A percentile compares a stretch with the other conserved stretches of the same genome.
phyloP scores from a whole-genome alignment of 164 flowering plant species.

The Amborella trichopoda region DNA sequence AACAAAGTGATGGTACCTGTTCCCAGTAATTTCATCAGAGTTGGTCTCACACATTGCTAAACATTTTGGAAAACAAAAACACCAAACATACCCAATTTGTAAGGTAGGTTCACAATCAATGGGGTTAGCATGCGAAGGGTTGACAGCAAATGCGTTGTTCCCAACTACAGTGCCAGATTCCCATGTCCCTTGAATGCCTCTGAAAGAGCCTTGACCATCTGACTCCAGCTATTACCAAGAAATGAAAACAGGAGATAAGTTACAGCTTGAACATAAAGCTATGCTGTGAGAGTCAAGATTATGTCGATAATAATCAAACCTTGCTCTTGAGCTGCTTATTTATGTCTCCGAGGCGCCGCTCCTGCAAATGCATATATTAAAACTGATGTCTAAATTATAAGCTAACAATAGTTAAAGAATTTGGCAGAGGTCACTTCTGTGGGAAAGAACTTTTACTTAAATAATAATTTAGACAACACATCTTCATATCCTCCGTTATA shows the following conservation, averaged over 20 bases:
- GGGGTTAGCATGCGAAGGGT: constrained; percentile 27
- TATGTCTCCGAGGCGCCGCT: constrained; percentile 79
- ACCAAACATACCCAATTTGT: constrained; percentile 57
- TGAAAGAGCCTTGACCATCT: constrained; percentile 35
- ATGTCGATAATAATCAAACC: too few relatives aligned
- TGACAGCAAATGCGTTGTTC: constrained; percentile 28
- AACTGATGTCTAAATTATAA: too few relatives aligned
- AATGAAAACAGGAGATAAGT: neutral
- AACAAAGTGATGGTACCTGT: constrained; percentile 28
- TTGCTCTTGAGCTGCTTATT: constrained; percentile 72
- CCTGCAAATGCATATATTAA: too few relatives aligned
- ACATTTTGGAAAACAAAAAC: neutral
- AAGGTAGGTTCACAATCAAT: constrained; percentile 56
- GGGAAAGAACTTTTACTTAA: too few relatives aligned
- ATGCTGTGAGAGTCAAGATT: neutral
- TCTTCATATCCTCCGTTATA: too few relatives aligned
- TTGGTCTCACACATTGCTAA: neutral
- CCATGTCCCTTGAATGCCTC: constrained; percentile 46
- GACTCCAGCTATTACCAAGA: constrained; percentile 37
- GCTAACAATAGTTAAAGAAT: too few relatives aligned
- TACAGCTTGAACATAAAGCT: neutral
- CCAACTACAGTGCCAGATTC: constrained; percentile 28
- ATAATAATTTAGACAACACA: too few relatives aligned
- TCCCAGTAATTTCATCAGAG: neutral
- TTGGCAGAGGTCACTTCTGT: too few relatives aligned